phyloP scores from a whole-genome alignment of 2,329 filamentous ascomycete genomes.

The Berkeleyomyces rouxiae region DNA sequence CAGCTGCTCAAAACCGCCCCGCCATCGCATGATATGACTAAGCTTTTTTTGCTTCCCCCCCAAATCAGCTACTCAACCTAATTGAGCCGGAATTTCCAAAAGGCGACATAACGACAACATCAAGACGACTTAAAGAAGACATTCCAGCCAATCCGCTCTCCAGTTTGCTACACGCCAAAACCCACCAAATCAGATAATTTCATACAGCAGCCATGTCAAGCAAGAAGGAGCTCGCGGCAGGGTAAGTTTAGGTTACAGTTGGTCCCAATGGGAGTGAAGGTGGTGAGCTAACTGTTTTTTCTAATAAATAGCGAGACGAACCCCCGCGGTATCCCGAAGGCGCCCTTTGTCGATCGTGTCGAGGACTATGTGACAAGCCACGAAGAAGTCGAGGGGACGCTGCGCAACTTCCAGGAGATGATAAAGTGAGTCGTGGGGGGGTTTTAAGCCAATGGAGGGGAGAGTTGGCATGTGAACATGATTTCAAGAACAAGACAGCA shows the following conservation, averaged over 20 bases:
- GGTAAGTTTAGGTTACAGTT: slow-evolving; percentile 5
- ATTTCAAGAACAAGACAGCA: no score
- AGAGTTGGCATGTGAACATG: background rate
- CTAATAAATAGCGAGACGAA: slow-evolving; percentile 40
- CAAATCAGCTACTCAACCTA: background rate
- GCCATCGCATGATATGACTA: slow-evolving; percentile 4
- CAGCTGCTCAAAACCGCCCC: slow-evolving; percentile 4
- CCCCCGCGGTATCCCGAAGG: slow-evolving; percentile 65
- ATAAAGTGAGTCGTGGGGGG: slow-evolving; percentile 48
- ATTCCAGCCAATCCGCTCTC: background rate
- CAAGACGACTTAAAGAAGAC: background rate
- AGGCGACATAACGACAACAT: background rate
- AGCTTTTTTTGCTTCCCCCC: background rate
- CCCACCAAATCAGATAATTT: background rate
- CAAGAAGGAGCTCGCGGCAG: slow-evolving; percentile 9
- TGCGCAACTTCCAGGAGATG: slow-evolving; percentile 83
- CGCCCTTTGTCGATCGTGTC: slow-evolving; percentile 74
- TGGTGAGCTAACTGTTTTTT: background rate
- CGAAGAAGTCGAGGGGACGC: slow-evolving; percentile 61
- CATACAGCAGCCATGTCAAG: slow-evolving; percentile 5
- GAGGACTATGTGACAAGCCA: slow-evolving; percentile 73
- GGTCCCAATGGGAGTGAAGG: background rate
- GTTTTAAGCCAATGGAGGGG: background rate
- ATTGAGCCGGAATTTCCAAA: background rate
- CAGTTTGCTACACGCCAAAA: background rate